These are phyloP conservation scores for Diaporthe citriasiana DNA, from an alignment of 2,329 filamentous ascomycete genomes.

Conservation along the genomic window DNA sequence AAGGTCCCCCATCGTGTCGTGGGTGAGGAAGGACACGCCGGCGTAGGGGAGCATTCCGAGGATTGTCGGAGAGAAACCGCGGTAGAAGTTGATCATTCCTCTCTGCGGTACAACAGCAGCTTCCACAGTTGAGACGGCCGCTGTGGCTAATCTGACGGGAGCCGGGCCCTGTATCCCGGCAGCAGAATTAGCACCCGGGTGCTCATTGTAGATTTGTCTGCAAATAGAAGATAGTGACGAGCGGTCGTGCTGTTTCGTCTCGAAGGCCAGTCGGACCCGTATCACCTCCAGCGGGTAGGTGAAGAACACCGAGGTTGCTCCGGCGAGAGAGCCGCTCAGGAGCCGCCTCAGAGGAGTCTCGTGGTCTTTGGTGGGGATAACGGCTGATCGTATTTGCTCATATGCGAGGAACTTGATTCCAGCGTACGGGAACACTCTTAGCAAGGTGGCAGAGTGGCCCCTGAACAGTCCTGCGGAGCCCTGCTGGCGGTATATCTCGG, in stretches of 20 bases:
- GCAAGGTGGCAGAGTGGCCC: slow-evolving; percentile 92
- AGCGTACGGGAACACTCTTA: slow-evolving; percentile 97
- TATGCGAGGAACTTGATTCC: slow-evolving; percentile 98
- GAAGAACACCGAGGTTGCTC: slow-evolving; percentile 93
- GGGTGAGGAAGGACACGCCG: slow-evolving; percentile 93
- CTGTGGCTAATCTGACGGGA: slow-evolving; percentile 58
- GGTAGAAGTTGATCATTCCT: slow-evolving; percentile 92
- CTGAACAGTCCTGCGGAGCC: slow-evolving; percentile 86
- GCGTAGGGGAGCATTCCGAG: slow-evolving; percentile 98
- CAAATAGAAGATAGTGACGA: slow-evolving; percentile 84
- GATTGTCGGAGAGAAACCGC: slow-evolving; percentile 90
- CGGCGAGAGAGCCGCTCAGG: slow-evolving; percentile 80
- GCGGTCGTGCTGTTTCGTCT: slow-evolving; percentile 82
- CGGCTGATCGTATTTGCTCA: slow-evolving; percentile 87
- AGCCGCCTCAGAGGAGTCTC: slow-evolving; percentile 87
- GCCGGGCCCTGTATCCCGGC: slow-evolving; percentile 52
- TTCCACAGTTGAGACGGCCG: slow-evolving; percentile 60
- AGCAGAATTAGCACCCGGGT: slow-evolving; percentile 60
- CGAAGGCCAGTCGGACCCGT: slow-evolving; percentile 91
- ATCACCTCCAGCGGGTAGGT: slow-evolving; percentile 97
- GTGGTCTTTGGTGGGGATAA: slow-evolving; percentile 80
- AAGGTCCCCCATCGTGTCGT: slow-evolving; percentile 90
- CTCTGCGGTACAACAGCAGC: slow-evolving; percentile 69
- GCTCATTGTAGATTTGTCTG: slow-evolving; percentile 88
- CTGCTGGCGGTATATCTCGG: slow-evolving; percentile 83